Percentiles rank a stretch among this genome's conserved stretches.
These are phyloP conservation scores for Wickerhamiella dianesei DNA, from an alignment of 805 yeast species.

Conservation along the genomic window DNA sequence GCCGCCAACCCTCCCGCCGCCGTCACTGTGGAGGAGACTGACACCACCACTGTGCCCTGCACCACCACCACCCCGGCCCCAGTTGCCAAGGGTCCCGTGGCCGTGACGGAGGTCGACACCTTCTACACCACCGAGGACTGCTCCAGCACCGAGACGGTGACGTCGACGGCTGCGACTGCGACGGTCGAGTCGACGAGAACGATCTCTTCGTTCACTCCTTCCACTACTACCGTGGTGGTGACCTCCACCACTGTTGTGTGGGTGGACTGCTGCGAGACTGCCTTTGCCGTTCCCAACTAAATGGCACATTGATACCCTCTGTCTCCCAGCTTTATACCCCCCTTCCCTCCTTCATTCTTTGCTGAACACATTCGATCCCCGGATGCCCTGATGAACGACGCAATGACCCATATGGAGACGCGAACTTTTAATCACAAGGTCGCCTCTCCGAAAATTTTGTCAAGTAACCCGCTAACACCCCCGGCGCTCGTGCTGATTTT, in stretches of 20 bases:
- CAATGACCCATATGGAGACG: not conserved
- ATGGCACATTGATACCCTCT: no score
- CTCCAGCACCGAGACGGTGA: constrained; percentile 4
- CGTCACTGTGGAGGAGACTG: not conserved
- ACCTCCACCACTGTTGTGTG: not conserved
- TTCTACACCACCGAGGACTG: constrained; percentile 2
- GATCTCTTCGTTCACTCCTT: not conserved
- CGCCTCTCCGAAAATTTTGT: not conserved
- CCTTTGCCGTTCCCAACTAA: no score
- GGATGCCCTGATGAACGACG: not conserved
- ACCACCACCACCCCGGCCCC: not conserved
- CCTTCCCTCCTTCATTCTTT: not conserved
- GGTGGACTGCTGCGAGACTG: not conserved
- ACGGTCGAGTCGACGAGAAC: constrained; percentile 3
- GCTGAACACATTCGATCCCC: not conserved
- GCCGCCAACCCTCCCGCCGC: not conserved
- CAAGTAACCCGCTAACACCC: constrained; percentile 4
- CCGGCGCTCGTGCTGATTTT: constrained; percentile 5
- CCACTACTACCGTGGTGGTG: constrained; percentile 5
- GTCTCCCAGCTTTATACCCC: not conserved
- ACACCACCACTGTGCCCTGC: constrained; percentile 1
- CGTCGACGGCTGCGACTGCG: constrained; percentile 1
- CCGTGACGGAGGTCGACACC: not conserved
- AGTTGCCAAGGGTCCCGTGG: not conserved
- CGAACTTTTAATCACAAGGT: not conserved